phyloP scores from a whole-genome alignment of 257 asterid genomes.

The Osmanthus fragrans region DNA sequence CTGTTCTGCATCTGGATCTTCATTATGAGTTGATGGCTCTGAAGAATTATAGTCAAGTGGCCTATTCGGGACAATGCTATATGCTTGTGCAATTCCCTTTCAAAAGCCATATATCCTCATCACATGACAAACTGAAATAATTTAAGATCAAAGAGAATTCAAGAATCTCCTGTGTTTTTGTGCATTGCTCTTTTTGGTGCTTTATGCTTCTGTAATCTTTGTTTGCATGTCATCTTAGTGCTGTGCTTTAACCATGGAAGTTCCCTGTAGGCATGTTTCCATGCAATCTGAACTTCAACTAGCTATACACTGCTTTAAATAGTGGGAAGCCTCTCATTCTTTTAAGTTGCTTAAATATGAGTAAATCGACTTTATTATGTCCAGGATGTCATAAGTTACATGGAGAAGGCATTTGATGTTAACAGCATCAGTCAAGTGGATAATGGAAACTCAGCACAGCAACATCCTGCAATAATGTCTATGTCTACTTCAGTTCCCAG shows the following conservation, averaged over 20 bases:
- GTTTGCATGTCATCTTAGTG: neutral
- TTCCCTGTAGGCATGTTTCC: neutral
- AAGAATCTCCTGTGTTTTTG: neutral
- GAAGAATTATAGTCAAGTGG: neutral
- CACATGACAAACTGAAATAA: neutral
- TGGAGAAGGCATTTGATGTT: constrained; percentile 78
- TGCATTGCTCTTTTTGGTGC: neutral
- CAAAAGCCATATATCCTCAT: neutral
- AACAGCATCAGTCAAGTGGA: constrained; percentile 65
- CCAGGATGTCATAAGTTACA: constrained; percentile 86
- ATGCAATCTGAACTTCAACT: neutral
- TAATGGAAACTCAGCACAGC: constrained; percentile 52
- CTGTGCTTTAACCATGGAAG: neutral
- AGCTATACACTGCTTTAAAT: neutral
- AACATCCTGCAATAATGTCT: constrained; percentile 40
- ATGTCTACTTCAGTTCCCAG: constrained; percentile 55
- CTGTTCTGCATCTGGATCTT: neutral
- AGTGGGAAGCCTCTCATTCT: neutral
- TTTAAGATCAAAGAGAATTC: neutral
- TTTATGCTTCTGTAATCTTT: neutral
- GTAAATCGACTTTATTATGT: constrained; percentile 31
- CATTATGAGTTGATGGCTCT: neutral
- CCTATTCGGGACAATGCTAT: neutral
- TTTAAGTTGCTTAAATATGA: constrained; percentile 3
- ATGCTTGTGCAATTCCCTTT: neutral